Conservation (phyloP, 2,329 filamentous ascomycete genomes). For the Pseudogymnoascus sp. region DNA sequence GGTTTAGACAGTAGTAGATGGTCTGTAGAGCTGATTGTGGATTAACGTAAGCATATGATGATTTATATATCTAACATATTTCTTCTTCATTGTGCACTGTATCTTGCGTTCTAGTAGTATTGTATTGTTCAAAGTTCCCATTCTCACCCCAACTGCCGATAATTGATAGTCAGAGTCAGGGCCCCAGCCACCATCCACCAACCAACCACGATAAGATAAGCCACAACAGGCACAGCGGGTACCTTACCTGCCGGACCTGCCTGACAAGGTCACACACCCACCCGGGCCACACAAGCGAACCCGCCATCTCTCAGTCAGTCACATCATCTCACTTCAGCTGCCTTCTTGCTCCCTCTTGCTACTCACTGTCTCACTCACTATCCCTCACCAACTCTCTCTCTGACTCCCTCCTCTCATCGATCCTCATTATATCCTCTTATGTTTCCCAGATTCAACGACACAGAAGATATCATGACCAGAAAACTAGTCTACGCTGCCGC, state of each 20-base stretch:
- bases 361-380: not conserved
- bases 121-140: not conserved
- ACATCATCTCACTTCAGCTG: conserved; percentile 8
- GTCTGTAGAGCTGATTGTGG: not conserved
- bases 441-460: conserved; percentile 1
- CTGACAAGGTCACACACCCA: conserved; percentile 2
- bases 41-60: not conserved
- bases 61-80: not conserved
- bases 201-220: not conserved
- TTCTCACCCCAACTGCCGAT: not conserved
- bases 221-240: not conserved
- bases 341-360: not conserved
- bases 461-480: not conserved
- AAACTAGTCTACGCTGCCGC: conserved; percentile 3
- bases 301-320: not conserved
- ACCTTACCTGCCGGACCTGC: not conserved
- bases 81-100: not conserved
- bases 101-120: not conserved
- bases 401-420: not conserved
- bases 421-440: not conserved
- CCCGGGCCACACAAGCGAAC: conserved; percentile 8
- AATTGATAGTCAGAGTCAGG: not conserved
- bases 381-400: not conserved
- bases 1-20: not conserved
- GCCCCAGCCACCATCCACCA: not conserved